Conservation (phyloP, 768 basidiomycete species). For the Neoboletus magnificus region DNA sequence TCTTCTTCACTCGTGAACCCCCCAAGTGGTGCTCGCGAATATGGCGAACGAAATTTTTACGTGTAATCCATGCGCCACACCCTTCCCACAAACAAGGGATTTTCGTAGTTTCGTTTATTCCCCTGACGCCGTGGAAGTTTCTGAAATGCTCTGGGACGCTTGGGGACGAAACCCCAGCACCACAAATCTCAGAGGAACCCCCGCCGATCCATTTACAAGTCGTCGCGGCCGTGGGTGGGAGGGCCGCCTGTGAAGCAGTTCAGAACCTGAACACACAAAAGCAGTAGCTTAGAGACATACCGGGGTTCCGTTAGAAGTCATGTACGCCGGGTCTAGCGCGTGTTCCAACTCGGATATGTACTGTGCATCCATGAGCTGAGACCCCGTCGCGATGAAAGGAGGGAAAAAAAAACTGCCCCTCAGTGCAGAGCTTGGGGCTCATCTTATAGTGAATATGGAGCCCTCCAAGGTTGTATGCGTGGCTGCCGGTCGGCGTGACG, state of each 20-base stretch:
- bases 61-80: rapidly evolving
- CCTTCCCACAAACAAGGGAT: neutral
- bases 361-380: neutral
- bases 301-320: rapidly evolving
- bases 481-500: neutral
- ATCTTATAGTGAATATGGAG: neutral
- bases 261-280: neutral
- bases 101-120: rapidly evolving
- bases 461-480: slow-evolving; percentile 5
- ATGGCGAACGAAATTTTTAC: slow-evolving; percentile 9
- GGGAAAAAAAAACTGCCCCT: neutral
- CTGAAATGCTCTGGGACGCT: neutral
- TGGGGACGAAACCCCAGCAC: neutral
- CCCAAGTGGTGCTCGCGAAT: neutral
- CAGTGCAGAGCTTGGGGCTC: no score
- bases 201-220: neutral
- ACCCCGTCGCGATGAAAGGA: neutral
- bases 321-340: neutral
- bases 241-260: neutral
- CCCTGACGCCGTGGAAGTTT: neutral
- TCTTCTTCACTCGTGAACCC: neutral
- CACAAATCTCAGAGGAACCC: neutral
- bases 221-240: neutral
- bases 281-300: neutral
- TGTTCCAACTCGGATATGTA: neutral